Conservation (phyloP, 352 stramenopile genomes). For the Pythium dissimile region DNA sequence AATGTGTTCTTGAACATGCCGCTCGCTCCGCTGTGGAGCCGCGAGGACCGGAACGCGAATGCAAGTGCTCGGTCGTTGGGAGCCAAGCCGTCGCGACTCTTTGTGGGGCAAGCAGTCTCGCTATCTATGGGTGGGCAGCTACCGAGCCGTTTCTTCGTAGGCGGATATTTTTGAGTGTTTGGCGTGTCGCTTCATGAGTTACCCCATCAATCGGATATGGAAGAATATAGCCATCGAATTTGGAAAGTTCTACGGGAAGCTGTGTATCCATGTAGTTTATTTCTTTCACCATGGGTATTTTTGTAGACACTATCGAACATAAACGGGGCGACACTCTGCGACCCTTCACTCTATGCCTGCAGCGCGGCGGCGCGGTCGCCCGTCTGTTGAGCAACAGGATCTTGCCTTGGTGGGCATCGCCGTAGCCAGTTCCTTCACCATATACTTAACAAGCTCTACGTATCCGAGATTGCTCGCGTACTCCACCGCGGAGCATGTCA, state of each 20-base stretch:
- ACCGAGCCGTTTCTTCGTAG: background rate
- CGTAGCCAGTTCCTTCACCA: slow-evolving; percentile 3
- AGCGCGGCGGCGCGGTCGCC: background rate
- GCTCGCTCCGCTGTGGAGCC: too few relatives aligned
- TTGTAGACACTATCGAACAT: slow-evolving; percentile 3
- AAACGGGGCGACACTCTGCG: background rate
- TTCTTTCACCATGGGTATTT: background rate
- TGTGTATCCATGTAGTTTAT: background rate
- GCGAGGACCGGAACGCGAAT: too few relatives aligned
- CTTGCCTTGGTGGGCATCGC: background rate
- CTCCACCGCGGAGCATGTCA: slow-evolving; percentile 1
- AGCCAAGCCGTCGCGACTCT: background rate
- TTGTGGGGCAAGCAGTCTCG: too few relatives aligned
- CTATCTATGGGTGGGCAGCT: too few relatives aligned
- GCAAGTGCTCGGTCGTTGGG: too few relatives aligned
- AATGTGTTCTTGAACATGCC: slow-evolving; percentile 98
- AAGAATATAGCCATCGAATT: background rate
- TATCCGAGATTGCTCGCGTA: slow-evolving; percentile 2
- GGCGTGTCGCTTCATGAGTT: background rate
- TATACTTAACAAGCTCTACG: slow-evolving; percentile 1
- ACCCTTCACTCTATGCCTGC: too few relatives aligned
- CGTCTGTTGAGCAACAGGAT: too few relatives aligned
- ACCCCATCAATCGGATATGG: background rate
- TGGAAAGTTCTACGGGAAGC: background rate
- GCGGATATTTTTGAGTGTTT: too few relatives aligned